Base-by-base conservation (phyloP, 345 rosid species). In the Brassica napus region DNA sequence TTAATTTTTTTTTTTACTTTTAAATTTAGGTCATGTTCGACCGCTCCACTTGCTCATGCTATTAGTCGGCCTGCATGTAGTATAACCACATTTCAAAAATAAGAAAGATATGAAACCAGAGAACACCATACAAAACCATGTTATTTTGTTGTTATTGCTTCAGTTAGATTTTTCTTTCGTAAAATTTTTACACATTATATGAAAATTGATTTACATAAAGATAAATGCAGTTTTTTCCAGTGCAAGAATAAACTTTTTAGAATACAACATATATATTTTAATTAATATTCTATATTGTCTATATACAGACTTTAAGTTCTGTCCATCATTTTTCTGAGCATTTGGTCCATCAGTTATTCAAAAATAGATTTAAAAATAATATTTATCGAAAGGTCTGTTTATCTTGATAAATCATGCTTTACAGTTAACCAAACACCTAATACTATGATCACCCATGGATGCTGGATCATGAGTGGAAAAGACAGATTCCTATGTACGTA, bases 351-450 rank as follows among this genome's bases (percentile, higher is more conserved):
- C 47, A 39, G 14, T 39, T 39, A 21, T 39, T 39, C 12, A 39
- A 39, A 39, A 39, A 9, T 9, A 39, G 12, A 39, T 39, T 9
- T 39, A 39, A 12, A 39, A 39, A 49, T 64, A 78, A 28, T 5
- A 18, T 65, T 57, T 26, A 57, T 55, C 4, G 0, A 72, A 72
- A 72, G 49, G 23, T 1, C 1, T 28, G 26, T 55, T 65, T 31
- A 65, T 72, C 54, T 66, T 66, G 65, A 58, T 37, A 37, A 65
- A 11, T 35, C 12, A 65, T 66, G 73, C 68, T 47, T 49, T 14
- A 49, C 57, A n/a, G 57, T 4, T 49, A 49, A 49, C 57, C 57
- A 49, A 49, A 49, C 18, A 39, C 47, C 47, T 39, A 39, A 39
- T 39, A 39, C 14, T 39, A 39, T 39, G 47, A 39, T 39, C 47